Percentiles rank a stretch among this genome's conserved stretches.
Conservation (phyloP, 2,329 filamentous ascomycete species). For the Plenodomus biglobosus region DNA sequence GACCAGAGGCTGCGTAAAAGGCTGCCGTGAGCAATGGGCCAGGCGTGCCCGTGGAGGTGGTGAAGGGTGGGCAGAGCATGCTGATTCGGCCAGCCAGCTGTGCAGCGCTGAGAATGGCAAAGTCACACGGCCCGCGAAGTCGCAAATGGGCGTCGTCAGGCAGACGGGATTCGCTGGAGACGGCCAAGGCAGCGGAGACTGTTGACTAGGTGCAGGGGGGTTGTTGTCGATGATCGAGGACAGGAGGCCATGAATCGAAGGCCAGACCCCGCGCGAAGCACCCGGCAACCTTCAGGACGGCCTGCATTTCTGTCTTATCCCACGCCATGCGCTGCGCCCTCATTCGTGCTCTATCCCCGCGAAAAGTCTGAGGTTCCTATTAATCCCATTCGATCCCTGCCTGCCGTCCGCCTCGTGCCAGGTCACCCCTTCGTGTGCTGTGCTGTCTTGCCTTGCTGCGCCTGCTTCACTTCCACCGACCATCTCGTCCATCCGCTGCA, state of each 20-base stretch:
- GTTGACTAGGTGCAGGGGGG: constrained; percentile 8
- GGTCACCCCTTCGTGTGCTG: constrained; percentile 30
- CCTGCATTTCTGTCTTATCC: constrained; percentile 13
- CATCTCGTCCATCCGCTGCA: not conserved
- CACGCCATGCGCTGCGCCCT: constrained; percentile 30
- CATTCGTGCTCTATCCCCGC: constrained; percentile 18
- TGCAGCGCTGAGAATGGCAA: constrained; percentile 12
- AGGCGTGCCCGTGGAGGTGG: constrained; percentile 15
- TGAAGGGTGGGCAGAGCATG: constrained; percentile 8
- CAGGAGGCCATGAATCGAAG: constrained; percentile 15
- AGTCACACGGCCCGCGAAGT: constrained; percentile 23
- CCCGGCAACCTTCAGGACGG: constrained; percentile 13
- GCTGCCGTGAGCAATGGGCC: constrained; percentile 23
- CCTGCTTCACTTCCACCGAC: constrained; percentile 14
- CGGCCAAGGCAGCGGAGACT: constrained; percentile 15
- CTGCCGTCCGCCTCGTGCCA: constrained; percentile 23
- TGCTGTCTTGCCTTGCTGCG: constrained; percentile 26
- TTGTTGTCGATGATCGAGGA: constrained; percentile 24
- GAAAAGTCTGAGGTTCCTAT: constrained; percentile 18
- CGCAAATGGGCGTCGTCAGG: constrained; percentile 11
- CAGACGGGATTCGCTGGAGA: constrained; percentile 20
- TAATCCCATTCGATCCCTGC: constrained; percentile 22
- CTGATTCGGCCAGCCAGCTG: constrained; percentile 18
- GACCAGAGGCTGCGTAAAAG: constrained; percentile 4
- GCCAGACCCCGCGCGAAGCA: constrained; percentile 4